Evolutionary conservation across 2,329 filamentous ascomycete genomes (phyloP).

Genomic region (Ophiosphaerella narmari): DNA sequence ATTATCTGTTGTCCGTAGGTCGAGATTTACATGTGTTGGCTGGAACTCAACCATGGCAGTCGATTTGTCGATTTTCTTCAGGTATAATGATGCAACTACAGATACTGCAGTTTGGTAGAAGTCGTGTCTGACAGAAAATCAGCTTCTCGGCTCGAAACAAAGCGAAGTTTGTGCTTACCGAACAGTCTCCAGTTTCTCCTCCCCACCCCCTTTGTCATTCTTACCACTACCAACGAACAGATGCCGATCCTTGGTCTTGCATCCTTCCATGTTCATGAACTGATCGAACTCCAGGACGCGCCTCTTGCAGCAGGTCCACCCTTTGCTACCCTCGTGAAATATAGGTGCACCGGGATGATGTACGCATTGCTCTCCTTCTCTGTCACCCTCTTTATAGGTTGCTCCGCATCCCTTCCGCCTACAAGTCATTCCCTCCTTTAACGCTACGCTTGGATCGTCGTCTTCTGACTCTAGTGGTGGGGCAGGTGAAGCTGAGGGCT

Average conservation of each 20-base stretch:
- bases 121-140: slow-evolving; percentile 65
- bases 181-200: slow-evolving; percentile 79
- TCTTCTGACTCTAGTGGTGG: slow-evolving; percentile 68
- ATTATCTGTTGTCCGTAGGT: slow-evolving; percentile 82
- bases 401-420: slow-evolving; percentile 75
- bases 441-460: slow-evolving; percentile 75
- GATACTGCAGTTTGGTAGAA: slow-evolving; percentile 90
- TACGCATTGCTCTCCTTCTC: slow-evolving; percentile 75
- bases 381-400: slow-evolving; percentile 60
- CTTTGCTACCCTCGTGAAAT: slow-evolving; percentile 98
- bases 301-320: slow-evolving; percentile 95
- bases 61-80: slow-evolving; percentile 94
- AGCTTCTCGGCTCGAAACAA: slow-evolving; percentile 2
- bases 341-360: slow-evolving; percentile 90
- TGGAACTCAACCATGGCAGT: slow-evolving; percentile 74
- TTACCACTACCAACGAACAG: slow-evolving; percentile 83
- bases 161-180: slow-evolving; percentile 55
- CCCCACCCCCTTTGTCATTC: slow-evolving; percentile 65
- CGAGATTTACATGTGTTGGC: slow-evolving; percentile 67
- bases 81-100: slow-evolving; percentile 89
- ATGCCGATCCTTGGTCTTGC: slow-evolving; percentile 79
- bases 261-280: slow-evolving; percentile 95
- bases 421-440: slow-evolving; percentile 76
- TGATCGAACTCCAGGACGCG: slow-evolving; percentile 96
- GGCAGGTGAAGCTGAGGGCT: slow-evolving; percentile 30